Evolutionary conservation across 2,329 filamentous ascomycete species (phyloP).

Genomic region (Colletotrichum karsti): DNA sequence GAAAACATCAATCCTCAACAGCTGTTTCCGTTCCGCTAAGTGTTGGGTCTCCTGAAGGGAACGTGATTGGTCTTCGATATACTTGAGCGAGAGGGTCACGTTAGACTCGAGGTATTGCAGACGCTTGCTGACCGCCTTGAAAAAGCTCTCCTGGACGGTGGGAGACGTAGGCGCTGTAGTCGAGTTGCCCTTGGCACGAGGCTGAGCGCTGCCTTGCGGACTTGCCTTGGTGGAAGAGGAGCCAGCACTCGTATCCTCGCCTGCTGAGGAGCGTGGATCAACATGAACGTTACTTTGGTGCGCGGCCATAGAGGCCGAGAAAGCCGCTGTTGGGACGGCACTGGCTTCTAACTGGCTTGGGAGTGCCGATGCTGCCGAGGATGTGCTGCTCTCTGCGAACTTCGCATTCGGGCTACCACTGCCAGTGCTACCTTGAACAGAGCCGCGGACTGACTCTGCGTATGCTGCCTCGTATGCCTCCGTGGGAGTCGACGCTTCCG

Average conservation of each 20-base stretch:
- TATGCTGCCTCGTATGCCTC: not conserved
- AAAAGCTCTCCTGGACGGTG: constrained; percentile 96
- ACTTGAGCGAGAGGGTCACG: constrained; percentile 90
- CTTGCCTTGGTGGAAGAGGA: constrained; percentile 36
- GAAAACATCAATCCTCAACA: constrained; percentile 84
- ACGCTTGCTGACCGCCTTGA: constrained; percentile 94
- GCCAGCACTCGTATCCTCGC: not conserved
- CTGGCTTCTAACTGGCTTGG: not conserved
- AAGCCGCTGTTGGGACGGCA: not conserved
- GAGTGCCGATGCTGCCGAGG: not conserved
- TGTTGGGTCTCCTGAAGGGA: constrained; percentile 88
- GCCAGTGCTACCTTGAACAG: not conserved
- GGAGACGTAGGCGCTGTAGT: constrained; percentile 67
- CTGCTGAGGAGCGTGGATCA: not conserved
- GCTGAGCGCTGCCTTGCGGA: constrained; percentile 37
- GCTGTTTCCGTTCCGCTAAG: constrained; percentile 86
- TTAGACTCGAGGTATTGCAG: constrained; percentile 92
- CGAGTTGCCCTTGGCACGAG: constrained; percentile 47
- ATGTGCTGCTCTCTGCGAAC: not conserved
- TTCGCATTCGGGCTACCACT: not conserved
- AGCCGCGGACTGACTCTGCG: not conserved
- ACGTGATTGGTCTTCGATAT: constrained; percentile 95
- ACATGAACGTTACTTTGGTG: not conserved
- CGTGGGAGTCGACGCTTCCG: not conserved
- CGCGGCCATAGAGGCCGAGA: not conserved